A percentile compares a stretch with the other conserved stretches of the same genome.
Evolutionary conservation across 1,284 basidiomycete genomes (phyloP).

Genomic region (Sanguinoderma infundibulare): DNA sequence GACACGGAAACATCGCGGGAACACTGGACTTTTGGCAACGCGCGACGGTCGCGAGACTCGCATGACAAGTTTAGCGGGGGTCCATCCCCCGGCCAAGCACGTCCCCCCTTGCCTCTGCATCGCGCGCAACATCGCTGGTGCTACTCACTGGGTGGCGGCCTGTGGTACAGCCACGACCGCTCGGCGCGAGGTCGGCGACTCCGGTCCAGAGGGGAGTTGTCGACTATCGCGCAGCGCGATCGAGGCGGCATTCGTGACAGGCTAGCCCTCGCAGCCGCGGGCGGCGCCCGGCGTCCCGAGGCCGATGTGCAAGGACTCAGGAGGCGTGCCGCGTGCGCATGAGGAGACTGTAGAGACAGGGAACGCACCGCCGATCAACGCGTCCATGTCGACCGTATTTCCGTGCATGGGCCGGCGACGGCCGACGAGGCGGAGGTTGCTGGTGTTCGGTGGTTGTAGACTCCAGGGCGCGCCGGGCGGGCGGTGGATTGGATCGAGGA

Average conservation of each 20-base stretch:
- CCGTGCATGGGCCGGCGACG: neutral
- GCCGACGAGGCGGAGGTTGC: neutral
- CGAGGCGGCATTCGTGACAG: constrained; percentile 1
- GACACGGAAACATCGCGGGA: neutral
- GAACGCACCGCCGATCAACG: neutral
- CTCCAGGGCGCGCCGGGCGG: too few species aligned
- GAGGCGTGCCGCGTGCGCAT: neutral
- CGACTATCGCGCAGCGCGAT: constrained; percentile 7
- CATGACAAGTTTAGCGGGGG: neutral
- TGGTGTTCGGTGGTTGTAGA: neutral
- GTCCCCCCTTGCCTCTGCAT: neutral
- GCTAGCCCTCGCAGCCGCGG: neutral
- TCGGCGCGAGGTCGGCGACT: constrained; percentile 7
- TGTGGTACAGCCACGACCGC: constrained; percentile 7
- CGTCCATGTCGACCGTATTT: neutral
- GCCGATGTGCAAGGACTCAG: neutral
- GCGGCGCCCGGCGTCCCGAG: constrained; percentile 9
- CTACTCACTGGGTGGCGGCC: constrained; percentile 13
- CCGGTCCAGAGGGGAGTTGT: neutral
- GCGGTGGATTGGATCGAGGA: neutral
- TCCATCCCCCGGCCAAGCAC: neutral
- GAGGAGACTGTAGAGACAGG: neutral
- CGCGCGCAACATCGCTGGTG: too few species aligned
- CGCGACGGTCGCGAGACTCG: neutral
- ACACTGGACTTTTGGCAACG: neutral